Base-by-base conservation (phyloP, 805 yeast species). In the Teunomyces pallodes region DNA sequence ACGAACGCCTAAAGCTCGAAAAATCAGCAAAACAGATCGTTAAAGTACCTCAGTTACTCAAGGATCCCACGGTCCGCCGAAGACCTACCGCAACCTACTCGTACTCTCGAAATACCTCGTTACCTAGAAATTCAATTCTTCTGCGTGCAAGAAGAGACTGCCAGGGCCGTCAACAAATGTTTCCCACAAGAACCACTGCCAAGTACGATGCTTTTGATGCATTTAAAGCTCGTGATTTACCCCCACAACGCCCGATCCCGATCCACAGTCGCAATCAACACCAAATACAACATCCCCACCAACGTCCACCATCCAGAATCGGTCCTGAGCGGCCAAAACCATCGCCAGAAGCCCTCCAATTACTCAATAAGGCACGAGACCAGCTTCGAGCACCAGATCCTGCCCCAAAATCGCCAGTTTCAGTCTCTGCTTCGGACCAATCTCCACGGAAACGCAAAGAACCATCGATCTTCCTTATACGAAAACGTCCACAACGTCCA, bases 11-110 rank as follows among this genome's bases (percentile, higher is more conserved):
- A 28, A 66, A 67, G 36, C 51, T 56, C 39, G 66, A 72, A 52
- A 77, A 77, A 51, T 65, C 72, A 9, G 70, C 65, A 45, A 75
- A 71, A 10, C 46, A 49, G 44, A 49, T 54, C n/a, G 55, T 54
- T 17, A 46, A 65, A 26, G 70, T 66, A 8, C 62, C 60, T 16
- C 55, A 53, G 39, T 48, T 64, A 7, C 46, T 66, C n/a, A 38
- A 62, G 27, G 70, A 66, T 42, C 72, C 72, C 4, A 62, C 65
- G 1, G 62, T 65, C 2, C 47, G 57, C 24, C 27, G 58, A n/a
- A 33, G 56, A 8, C 10, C 46, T 5, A 31, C 32, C 16, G 26
- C 38, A 28, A 12, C 28, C 38, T 10, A 42, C 16, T 17, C 14
- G 20, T 30, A 24, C 10, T 2, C 48, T 29, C 24, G 46, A 27